These are phyloP conservation scores for Amylostereum chailletii DNA, from an alignment of 1,284 basidiomycete genomes.

Conservation along the genomic window DNA sequence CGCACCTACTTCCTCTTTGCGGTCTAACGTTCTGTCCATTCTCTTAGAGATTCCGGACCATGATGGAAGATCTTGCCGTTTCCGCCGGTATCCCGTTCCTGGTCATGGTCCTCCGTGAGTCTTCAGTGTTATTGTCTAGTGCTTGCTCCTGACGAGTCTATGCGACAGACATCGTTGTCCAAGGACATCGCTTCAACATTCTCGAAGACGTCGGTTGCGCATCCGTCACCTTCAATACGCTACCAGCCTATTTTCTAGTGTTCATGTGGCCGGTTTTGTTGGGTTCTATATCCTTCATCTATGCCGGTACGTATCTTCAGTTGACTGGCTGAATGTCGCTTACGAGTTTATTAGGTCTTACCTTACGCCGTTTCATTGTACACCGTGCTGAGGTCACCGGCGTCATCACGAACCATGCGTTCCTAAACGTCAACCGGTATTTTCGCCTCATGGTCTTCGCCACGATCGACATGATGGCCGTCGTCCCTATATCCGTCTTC, in stretches of 20 bases:
- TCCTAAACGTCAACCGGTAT: constrained; percentile 17
- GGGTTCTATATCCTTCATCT: constrained; percentile 12
- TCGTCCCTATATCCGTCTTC: constrained; percentile 1
- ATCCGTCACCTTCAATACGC: constrained; percentile 21
- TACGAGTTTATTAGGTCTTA: not conserved
- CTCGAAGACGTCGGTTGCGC: constrained; percentile 29
- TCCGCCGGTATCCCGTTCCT: constrained; percentile 24
- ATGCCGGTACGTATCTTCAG: not conserved
- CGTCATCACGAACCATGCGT: constrained; percentile 24
- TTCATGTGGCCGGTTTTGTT: constrained; percentile 27
- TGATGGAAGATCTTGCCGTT: constrained; percentile 25
- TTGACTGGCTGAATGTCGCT: too few species aligned
- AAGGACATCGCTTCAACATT: constrained; percentile 33
- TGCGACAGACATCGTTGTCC: constrained; percentile 27
- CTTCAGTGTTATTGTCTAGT: constrained; percentile 4
- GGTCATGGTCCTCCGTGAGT: constrained; percentile 20
- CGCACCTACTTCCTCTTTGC: not conserved
- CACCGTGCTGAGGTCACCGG: constrained; percentile 26
- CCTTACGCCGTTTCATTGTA: constrained; percentile 19
- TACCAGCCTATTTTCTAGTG: constrained; percentile 24
- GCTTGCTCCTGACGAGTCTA: constrained; percentile 14
- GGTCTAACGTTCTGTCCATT: too few species aligned
- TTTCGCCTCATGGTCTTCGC: constrained; percentile 11
- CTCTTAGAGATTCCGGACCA: constrained; percentile 17
- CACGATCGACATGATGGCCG: constrained; percentile 2